Conservation (phyloP, 768 basidiomycete genomes). For the Lactarius sp. region DNA sequence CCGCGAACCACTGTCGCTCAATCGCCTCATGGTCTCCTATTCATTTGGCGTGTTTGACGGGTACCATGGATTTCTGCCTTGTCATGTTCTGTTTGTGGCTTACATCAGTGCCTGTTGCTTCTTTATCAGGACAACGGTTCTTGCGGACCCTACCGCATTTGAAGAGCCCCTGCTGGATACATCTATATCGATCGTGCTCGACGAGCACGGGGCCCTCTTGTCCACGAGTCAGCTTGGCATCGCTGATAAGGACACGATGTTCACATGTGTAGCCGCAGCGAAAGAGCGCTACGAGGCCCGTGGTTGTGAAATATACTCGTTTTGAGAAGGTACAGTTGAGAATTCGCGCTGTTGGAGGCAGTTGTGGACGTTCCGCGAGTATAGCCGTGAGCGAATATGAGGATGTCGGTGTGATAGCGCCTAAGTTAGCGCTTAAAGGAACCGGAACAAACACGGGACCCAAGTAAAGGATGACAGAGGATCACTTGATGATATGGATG, state of each 20-base stretch:
- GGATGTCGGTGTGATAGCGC: neutral
- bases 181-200: slow-evolving; percentile 57
- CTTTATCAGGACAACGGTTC: slow-evolving; percentile 49
- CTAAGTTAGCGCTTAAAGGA: neutral
- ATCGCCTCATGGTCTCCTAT: slow-evolving; percentile 44
- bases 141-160: slow-evolving; percentile 85
- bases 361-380: neutral
- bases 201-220: slow-evolving; percentile 44
- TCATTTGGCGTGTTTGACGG: slow-evolving; percentile 82
- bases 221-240: slow-evolving; percentile 54
- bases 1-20: slow-evolving; percentile 44
- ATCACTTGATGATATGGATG: neutral
- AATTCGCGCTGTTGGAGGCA: neutral
- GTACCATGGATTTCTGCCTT: slow-evolving; percentile 39
- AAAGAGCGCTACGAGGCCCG: slow-evolving; percentile 21
- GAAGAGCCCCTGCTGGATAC: slow-evolving; percentile 85
- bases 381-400: too few relatives aligned
- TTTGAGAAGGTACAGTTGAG: slow-evolving; percentile 1
- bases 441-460: slow-evolving; percentile 11
- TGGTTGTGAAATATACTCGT: slow-evolving; percentile 22
- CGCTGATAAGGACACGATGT: slow-evolving; percentile 33
- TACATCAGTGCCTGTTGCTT: neutral
- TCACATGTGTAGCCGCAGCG: slow-evolving; percentile 40
- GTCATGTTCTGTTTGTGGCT: neutral
- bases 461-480: neutral